Base-by-base conservation (phyloP, 2,329 filamentous ascomycete species). In the Xylariales sp. region DNA sequence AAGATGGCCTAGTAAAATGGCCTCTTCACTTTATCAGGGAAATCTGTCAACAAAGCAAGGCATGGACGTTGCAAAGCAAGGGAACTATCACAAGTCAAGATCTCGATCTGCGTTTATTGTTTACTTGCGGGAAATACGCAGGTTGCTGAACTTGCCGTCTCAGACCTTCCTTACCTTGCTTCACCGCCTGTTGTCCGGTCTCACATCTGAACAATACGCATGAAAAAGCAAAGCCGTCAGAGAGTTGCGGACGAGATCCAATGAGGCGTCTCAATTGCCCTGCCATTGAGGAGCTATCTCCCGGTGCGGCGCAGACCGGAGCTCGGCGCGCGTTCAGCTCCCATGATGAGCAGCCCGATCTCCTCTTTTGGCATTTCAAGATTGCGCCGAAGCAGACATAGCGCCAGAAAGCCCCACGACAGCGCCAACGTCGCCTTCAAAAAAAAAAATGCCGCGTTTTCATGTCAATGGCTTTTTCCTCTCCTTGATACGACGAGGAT, bases 171-270 rank as follows among this genome's bases (percentile, higher is more conserved):
- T 45, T 45, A 50, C 50, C 47, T n/a, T n/a, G n/a, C n/a, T n/a
- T n/a, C n/a, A n/a, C n/a, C n/a, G n/a, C n/a, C n/a, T n/a, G n/a
- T n/a, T n/a, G n/a, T n/a, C n/a, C n/a, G n/a, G n/a, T n/a, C n/a
- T n/a, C n/a, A n/a, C n/a, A n/a, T n/a, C n/a, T n/a, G n/a, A n/a
- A 48, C 48, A 38, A 50, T 47, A 35, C 50, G 51, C 49, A 53
- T 53, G 28, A 33, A 45, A 32, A 43, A 46, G 43, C 46, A 40
- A 41, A 43, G 34, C 33, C 32, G 36, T 38, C 43, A 38, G 40
- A 47, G 43, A 38, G 33, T 38, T 35, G 25, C 45, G 38, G 25
- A 31, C 10, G 41, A 25, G 39, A 38, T 20, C 48, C 50, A 52
- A 51, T 52, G 12, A 42, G 41, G 48, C 25, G 9, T 29, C 16